phyloP scores from a whole-genome alignment of 164 flowering plant genomes.

The Echeveria elegans region DNA sequence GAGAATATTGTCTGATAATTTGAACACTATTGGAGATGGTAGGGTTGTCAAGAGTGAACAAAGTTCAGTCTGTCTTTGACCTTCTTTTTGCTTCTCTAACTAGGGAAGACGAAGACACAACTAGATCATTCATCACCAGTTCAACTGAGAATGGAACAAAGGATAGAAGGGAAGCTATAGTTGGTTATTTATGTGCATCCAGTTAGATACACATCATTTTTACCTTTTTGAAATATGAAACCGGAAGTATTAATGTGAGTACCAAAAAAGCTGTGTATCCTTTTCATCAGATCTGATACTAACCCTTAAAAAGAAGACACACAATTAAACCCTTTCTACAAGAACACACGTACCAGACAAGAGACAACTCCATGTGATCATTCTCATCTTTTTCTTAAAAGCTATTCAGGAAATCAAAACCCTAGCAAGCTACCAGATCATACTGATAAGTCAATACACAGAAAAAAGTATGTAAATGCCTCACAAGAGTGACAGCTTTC shows the following conservation, averaged over 20 bases:
- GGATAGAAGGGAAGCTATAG: background rate
- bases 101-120: background rate
- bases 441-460: background rate
- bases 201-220: background rate
- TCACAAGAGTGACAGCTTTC: background rate
- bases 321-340: background rate
- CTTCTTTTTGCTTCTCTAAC: background rate
- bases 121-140: background rate
- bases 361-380: constrained; percentile 9
- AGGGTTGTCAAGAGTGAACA: background rate
- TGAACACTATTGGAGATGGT: background rate
- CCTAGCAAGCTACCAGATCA: constrained; percentile 1
- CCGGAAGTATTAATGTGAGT: background rate
- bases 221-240: background rate
- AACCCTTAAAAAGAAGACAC: background rate
- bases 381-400: background rate
- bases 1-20: too few relatives aligned
- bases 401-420: background rate
- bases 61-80: background rate
- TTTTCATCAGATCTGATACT: background rate
- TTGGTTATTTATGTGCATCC: background rate
- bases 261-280: too few relatives aligned
- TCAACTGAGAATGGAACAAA: background rate
- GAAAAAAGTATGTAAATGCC: background rate
- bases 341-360: constrained; percentile 4